Conservation (phyloP, 2,329 filamentous ascomycete species). For the Dryadomyces quercus-mongolicae region DNA sequence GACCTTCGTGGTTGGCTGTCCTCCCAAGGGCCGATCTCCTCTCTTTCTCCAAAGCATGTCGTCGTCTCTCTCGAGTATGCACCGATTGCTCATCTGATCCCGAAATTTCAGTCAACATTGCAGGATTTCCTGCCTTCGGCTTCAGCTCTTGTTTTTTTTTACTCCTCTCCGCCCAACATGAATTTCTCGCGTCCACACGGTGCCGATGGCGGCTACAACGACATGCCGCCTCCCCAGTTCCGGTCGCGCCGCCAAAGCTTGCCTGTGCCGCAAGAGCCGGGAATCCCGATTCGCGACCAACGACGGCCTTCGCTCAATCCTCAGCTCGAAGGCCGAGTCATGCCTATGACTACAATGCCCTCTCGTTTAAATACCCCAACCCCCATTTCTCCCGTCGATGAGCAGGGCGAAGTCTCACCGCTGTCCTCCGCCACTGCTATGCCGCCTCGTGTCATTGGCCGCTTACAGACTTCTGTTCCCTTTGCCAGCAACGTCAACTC, state of each 20-base stretch:
- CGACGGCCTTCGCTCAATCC: neutral
- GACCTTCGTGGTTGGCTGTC: no score
- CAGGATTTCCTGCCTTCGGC: no score
- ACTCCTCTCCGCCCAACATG: neutral
- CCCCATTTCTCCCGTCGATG: neutral
- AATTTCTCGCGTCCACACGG: neutral
- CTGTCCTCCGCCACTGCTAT: neutral
- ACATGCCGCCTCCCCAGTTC: neutral
- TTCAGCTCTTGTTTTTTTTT: no score
- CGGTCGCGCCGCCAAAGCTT: neutral
- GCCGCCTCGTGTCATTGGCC: neutral
- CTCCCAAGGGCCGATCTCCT: neutral
- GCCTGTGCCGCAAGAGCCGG: neutral
- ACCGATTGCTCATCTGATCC: no score
- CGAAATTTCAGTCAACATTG: no score
- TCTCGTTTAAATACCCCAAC: neutral
- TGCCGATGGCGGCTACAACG: neutral
- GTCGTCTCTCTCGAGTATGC: neutral
- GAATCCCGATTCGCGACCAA: neutral
- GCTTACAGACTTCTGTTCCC: neutral
- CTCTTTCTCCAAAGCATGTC: neutral
- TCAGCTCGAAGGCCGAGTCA: neutral
- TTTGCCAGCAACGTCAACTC: neutral
- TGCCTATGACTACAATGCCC: neutral
- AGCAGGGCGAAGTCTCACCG: neutral